Conservation (phyloP, 441 rosid genomes). For the Jatropha multifida region DNA sequence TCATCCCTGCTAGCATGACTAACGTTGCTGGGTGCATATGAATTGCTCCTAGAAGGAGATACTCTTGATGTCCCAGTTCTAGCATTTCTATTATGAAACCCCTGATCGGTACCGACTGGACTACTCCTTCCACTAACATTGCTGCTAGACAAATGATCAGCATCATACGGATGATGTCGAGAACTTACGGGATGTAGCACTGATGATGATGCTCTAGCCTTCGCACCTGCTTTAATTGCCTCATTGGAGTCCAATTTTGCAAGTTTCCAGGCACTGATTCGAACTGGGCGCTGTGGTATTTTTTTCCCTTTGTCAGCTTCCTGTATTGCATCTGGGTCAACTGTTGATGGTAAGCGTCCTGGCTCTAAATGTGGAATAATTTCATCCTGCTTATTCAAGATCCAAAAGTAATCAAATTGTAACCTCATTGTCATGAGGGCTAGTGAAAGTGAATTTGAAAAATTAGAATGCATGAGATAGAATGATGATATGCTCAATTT, state of each 20-base stretch:
- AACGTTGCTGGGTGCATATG: slow-evolving; percentile 45
- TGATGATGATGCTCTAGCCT: slow-evolving; percentile 88
- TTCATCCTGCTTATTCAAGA: slow-evolving; percentile 59
- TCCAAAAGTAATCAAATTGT: slow-evolving; percentile 11
- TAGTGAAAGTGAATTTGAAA: slow-evolving; percentile 6
- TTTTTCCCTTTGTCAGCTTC: slow-evolving; percentile 54
- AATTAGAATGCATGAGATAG: not conserved
- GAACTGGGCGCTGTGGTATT: slow-evolving; percentile 67
- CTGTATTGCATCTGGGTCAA: slow-evolving; percentile 64
- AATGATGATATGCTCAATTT: not conserved
- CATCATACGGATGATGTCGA: slow-evolving; percentile 48
- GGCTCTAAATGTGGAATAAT: slow-evolving; percentile 87
- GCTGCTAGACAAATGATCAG: slow-evolving; percentile 60
- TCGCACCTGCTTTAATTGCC: slow-evolving; percentile 83
- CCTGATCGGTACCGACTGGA: slow-evolving; percentile 54
- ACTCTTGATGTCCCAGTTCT: slow-evolving; percentile 38
- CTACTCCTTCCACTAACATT: slow-evolving; percentile 75
- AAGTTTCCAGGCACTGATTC: slow-evolving; percentile 93
- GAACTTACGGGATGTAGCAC: slow-evolving; percentile 70
- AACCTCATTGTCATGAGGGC: not conserved
- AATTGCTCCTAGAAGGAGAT: slow-evolving; percentile 38
- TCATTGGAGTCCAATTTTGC: slow-evolving; percentile 84
- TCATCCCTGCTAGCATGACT: slow-evolving; percentile 64
- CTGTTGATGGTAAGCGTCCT: slow-evolving; percentile 71
- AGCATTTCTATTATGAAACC: slow-evolving; percentile 35